These are phyloP conservation scores for Cercospora beticola DNA, from an alignment of 2,329 filamentous ascomycete genomes.

Conservation along the genomic window DNA sequence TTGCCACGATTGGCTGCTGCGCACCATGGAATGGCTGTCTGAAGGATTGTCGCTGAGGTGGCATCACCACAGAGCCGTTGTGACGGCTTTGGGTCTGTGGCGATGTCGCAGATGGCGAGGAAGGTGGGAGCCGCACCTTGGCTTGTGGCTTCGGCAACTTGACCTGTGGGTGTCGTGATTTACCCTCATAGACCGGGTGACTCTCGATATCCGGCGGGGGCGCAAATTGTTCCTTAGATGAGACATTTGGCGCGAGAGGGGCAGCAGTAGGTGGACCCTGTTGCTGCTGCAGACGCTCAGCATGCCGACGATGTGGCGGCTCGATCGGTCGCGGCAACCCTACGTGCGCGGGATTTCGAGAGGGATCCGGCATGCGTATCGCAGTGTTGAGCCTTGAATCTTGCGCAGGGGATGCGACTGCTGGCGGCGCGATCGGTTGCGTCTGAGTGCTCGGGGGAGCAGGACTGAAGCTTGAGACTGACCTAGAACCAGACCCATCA, in stretches of 20 bases:
- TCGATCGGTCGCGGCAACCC: constrained; percentile 31
- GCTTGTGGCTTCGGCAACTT: constrained; percentile 69
- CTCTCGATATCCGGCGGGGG: constrained; percentile 71
- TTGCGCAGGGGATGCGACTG: constrained; percentile 29
- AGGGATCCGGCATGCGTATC: constrained; percentile 37
- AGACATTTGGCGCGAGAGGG: constrained; percentile 27
- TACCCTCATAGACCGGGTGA: constrained; percentile 71
- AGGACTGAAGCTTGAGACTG: constrained; percentile 28
- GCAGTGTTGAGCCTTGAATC: constrained; percentile 30
- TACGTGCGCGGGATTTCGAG: constrained; percentile 34
- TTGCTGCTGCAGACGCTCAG: constrained; percentile 12
- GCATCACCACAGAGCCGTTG: constrained; percentile 44
- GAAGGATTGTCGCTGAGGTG: constrained; percentile 41
- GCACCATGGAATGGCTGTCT: constrained; percentile 40
- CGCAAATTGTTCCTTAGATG: constrained; percentile 41
- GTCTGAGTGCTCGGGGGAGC: constrained; percentile 38
- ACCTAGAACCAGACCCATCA: constrained; percentile 31
- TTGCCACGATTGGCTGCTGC: constrained; percentile 47
- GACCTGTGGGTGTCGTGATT: constrained; percentile 65
- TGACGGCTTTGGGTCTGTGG: constrained; percentile 40
- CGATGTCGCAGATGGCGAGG: constrained; percentile 42
- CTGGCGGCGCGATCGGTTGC: constrained; percentile 33
- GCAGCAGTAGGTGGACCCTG: constrained; percentile 20
- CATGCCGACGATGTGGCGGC: constrained; percentile 23
- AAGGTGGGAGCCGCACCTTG: constrained; percentile 76